Evolutionary conservation across 371 early-diverging fungal genomes (phyloP), one percentile per base, ranked within the genome.

Genomic region (Mortierella sp.): DNA sequence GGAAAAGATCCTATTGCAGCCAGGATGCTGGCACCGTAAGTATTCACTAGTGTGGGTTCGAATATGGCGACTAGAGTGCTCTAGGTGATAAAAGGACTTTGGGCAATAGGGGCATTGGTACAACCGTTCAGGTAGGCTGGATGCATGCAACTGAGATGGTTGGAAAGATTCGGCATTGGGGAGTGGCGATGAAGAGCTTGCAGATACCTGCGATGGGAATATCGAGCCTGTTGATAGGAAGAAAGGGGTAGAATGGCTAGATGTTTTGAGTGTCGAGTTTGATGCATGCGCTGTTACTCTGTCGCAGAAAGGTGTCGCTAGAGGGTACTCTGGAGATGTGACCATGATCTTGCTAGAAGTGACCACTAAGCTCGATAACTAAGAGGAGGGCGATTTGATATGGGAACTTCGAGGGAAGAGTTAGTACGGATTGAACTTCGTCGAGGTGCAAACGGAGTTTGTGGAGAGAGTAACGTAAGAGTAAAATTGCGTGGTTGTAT

Each of bases 1-100:
- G 48, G 93, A 86, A 76, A 94, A 95, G 12, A 89, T 81, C 79
- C 92, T 93, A 28, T 83, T 82, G 64, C 94, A 94, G 52, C 84
- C 83, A 14, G 82, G 81, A 55, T 79, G 82, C 14, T 80, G 78
- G 78, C 94, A 94, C 9, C 86, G 90, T 3, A 93, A 90, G 37
- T 88, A 90, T 64, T 94, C 94, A n/a, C 93, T 93, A 6, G 94
- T 94, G 64, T 95, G 95, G 3, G 92, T 93, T 55, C 91, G 83
- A 50, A 91, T 87, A 78, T 95, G 94, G 21, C 93, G 86, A 7
- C 83, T 86, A 67, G 88, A 86, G 71, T 89, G 90, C 67, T 90
- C 90, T 23, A 89, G 82, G 12, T 89, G 87, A 60, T 81, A 84
- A 62, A 91, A 90, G 15, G 89, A 86, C 79, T 88, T 90, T 19